Evolutionary conservation across 2,329 filamentous ascomycete genomes (phyloP).

Genomic region (Xylariaceae sp.): DNA sequence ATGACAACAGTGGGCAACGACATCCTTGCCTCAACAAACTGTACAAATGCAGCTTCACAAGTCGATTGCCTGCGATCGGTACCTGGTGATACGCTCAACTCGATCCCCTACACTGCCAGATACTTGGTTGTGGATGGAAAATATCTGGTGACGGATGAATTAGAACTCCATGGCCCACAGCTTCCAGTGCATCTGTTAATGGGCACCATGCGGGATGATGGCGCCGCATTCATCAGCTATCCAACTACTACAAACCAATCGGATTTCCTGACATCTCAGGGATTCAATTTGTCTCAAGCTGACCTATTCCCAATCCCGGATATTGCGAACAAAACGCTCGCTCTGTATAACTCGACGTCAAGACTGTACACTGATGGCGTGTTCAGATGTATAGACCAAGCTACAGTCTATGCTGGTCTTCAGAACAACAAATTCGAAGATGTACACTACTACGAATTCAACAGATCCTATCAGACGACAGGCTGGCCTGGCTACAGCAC

Average conservation of each 20-base stretch:
- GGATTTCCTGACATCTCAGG: conserved; percentile 32
- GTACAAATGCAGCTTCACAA: conserved; percentile 44
- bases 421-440: conserved; percentile 41
- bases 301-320: conserved; percentile 47
- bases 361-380: conserved; percentile 55
- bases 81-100: conserved; percentile 39
- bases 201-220: conserved; percentile 52
- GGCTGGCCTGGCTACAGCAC: conserved; percentile 51
- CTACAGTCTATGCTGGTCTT: conserved; percentile 50
- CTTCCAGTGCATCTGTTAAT: conserved; percentile 54
- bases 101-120: conserved; percentile 40
- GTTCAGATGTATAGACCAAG: conserved; percentile 58
- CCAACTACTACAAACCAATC: conserved; percentile 34
- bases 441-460: conserved; percentile 58
- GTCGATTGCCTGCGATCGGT: conserved; percentile 51
- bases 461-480: conserved; percentile 50
- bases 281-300: conserved; percentile 30
- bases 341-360: conserved; percentile 52
- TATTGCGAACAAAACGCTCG: conserved; percentile 45
- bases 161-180: conserved; percentile 42
- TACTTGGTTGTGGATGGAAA: conserved; percentile 57
- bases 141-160: conserved; percentile 45
- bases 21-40: conserved; percentile 49
- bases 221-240: conserved; percentile 49
- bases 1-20: conserved; percentile 45